Percentiles rank a stretch among this genome's conserved stretches.
Conservation (phyloP, 495 filamentous ascomycete genomes). For the Penicillium paxilli region DNA sequence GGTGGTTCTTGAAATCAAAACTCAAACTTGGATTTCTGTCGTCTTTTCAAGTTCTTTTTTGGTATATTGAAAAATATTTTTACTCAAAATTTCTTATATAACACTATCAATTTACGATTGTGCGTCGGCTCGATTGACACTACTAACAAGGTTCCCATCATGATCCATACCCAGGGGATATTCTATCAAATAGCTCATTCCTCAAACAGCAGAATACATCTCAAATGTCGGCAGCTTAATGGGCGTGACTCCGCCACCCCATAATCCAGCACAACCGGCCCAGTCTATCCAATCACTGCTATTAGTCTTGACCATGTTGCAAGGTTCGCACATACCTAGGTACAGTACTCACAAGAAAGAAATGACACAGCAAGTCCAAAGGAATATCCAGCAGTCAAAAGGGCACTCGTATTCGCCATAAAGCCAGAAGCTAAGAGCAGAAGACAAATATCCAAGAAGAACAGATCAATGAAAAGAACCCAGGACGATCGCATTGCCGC, state of each 20-base stretch:
- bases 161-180: neutral
- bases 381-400: slow-evolving; percentile 2
- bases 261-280: slow-evolving; percentile 10
- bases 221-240: slow-evolving; percentile 8
- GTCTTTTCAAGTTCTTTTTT: too few species aligned
- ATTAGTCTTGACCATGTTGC: neutral
- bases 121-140: too few species aligned
- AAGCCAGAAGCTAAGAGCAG: slow-evolving; percentile 1
- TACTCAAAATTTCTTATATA: too few species aligned
- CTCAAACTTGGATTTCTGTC: too few species aligned
- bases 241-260: slow-evolving; percentile 6
- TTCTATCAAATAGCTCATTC: neutral
- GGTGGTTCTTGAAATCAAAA: too few species aligned
- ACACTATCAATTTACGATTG: too few species aligned
- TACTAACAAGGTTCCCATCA: too few species aligned
- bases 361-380: neutral
- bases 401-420: neutral
- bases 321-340: neutral
- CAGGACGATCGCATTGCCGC: slow-evolving; percentile 3
- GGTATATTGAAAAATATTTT: too few species aligned
- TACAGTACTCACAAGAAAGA: slow-evolving; percentile 3
- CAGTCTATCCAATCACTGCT: slow-evolving; percentile 1
- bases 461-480: slow-evolving; percentile 2
- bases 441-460: slow-evolving; percentile 1
- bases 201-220: slow-evolving; percentile 5